Evolutionary conservation across 73 alveolate genomes (phyloP).

Genomic region (Stentor coeruleus): DNA sequence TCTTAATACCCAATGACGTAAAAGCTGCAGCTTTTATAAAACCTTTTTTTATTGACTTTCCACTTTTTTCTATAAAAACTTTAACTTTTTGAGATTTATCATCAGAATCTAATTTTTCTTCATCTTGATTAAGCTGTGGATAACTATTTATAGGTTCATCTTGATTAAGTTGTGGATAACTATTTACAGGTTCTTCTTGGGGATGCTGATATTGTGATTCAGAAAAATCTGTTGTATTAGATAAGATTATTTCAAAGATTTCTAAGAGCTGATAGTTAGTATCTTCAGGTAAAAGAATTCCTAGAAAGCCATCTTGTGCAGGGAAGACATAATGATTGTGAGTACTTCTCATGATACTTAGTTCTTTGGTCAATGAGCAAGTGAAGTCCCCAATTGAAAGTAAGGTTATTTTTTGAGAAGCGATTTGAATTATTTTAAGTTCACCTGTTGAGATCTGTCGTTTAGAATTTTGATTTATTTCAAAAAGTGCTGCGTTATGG

Average conservation of each 20-base stretch:
- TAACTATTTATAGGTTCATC: not conserved
- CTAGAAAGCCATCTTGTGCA: not conserved
- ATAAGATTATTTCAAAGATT: not conserved
- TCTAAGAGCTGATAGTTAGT: not conserved
- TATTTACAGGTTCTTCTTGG: no score
- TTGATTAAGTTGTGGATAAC: no score
- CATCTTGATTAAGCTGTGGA: not conserved
- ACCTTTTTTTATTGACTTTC: not conserved
- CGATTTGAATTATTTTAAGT: not conserved
- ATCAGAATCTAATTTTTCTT: not conserved
- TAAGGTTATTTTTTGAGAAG: not conserved
- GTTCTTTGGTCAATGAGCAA: not conserved
- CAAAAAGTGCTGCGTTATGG: not conserved
- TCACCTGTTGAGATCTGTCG: not conserved
- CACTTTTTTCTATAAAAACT: not conserved
- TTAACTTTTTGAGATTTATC: conserved; percentile 6
- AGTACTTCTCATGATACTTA: not conserved
- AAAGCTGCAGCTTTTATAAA: not conserved
- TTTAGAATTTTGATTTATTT: not conserved
- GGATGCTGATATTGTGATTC: not conserved
- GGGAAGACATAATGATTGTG: not conserved
- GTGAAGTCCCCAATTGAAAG: not conserved
- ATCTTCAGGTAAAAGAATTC: not conserved
- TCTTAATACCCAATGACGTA: not conserved
- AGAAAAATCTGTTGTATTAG: not conserved